Base-by-base conservation (phyloP, 768 basidiomycete species). In the Auricularia cornea region DNA sequence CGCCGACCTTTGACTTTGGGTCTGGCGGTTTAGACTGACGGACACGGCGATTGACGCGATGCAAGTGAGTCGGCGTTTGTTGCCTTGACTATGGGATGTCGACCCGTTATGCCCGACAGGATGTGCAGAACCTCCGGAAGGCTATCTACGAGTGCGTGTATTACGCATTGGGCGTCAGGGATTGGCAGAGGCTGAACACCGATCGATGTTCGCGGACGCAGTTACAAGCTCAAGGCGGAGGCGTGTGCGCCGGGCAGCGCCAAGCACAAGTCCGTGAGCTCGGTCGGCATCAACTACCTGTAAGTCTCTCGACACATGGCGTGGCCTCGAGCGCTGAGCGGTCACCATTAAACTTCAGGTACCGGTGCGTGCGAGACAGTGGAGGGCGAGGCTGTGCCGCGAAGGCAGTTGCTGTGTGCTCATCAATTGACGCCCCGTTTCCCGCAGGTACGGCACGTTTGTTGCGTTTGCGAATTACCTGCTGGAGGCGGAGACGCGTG, bases 391-490 rank as follows among this genome's bases (percentile, higher is more conserved):
- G 35, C 35, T 38, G 35, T 38, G 35, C 16, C 35, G 8, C 35
- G 35, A 38, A 38, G 35, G 35, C 6, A 11, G 28, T 30, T 28
- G 33, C 29, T 54, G 28, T 57, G 63, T 30, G 26, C 23, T n/a
- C 60, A 40, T 59, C 18, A 33, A 16, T 41, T 41, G 41, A 38
- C 35, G 16, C n/a, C n/a, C 62, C 28, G 56, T 48, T 20, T 31
- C n/a, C 38, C 3, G 14, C 63, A 69, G 73, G 65, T 97, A 98
- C 70, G 96, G 90, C 6, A 87, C 91, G 3, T 79, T 97, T 35
- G 96, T 98, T 68, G 92, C 92, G 3, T 92, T 99, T 64, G 90
- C 97, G 59, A 94, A 97, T 72, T 98, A 96, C 73, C 80, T 98
- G 67, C 86, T 98, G 60, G 94, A 96, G 74, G 72, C 71, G 14